Conservation (phyloP, 768 basidiomycete species). For the Hericium erinaceus region DNA sequence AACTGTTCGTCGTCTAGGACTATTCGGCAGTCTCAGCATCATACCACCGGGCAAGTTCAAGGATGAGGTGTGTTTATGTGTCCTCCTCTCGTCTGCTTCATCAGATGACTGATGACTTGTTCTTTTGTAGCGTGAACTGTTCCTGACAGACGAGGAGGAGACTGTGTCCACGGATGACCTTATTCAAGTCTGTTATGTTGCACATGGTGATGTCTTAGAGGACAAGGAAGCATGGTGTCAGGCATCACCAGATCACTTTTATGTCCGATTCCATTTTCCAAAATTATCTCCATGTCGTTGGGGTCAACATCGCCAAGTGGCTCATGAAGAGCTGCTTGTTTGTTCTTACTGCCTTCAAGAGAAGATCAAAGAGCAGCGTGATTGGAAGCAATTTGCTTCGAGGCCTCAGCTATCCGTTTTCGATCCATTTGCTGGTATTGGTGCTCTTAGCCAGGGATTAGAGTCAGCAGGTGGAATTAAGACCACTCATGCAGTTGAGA, state of each 20-base stretch:
- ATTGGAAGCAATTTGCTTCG: slow-evolving; percentile 20
- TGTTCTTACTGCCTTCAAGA: slow-evolving; percentile 36
- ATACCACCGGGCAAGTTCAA: slow-evolving; percentile 32
- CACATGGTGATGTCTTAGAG: slow-evolving; percentile 25
- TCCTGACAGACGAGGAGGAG: slow-evolving; percentile 41
- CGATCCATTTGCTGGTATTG: slow-evolving; percentile 38
- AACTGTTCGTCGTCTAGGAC: slow-evolving; percentile 33
- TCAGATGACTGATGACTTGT: background rate
- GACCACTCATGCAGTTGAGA: slow-evolving; percentile 60
- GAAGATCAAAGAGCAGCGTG: slow-evolving; percentile 13
- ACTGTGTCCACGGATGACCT: slow-evolving; percentile 29
- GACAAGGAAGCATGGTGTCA: slow-evolving; percentile 8
- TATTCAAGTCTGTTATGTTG: slow-evolving; percentile 40
- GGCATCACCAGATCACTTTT: slow-evolving; percentile 38
- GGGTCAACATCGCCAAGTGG: slow-evolving; percentile 25
- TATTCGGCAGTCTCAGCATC: slow-evolving; percentile 31
- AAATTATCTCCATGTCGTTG: slow-evolving; percentile 20
- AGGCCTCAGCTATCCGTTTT: slow-evolving; percentile 23
- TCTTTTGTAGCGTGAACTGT: slow-evolving; percentile 46
- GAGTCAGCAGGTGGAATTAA: slow-evolving; percentile 41
- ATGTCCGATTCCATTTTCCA: slow-evolving; percentile 46
- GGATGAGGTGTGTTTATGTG: slow-evolving; percentile 44
- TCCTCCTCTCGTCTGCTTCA: background rate
- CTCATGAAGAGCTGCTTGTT: slow-evolving; percentile 28
- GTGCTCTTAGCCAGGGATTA: slow-evolving; percentile 56